phyloP scores from a whole-genome alignment of 169 alveolate genomes.

The Cryptosporidium ryanae region DNA sequence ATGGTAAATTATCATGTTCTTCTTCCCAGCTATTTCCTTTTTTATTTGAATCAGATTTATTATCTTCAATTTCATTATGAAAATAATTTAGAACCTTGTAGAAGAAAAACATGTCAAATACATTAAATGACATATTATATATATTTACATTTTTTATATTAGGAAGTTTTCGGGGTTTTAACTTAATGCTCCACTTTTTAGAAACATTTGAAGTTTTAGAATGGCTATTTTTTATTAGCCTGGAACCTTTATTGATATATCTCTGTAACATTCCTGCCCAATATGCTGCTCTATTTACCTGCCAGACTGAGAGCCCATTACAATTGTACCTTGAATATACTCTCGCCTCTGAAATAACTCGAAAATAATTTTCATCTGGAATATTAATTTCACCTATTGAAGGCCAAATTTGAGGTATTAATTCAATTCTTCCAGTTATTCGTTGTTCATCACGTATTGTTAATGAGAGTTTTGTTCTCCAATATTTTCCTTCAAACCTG shows the following conservation, averaged over 20 bases:
- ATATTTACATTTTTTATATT: slow-evolving; percentile 3
- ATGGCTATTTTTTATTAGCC: slow-evolving; percentile 11
- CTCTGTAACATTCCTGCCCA: slow-evolving; percentile 75
- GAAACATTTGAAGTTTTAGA: background rate
- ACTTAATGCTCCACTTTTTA: slow-evolving; percentile 3
- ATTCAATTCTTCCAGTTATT: slow-evolving; percentile 3
- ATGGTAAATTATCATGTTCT: slow-evolving; percentile 22
- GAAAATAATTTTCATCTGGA: background rate
- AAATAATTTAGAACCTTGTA: slow-evolving; percentile 27
- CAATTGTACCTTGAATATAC: slow-evolving; percentile 44
- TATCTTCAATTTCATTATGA: slow-evolving; percentile 7
- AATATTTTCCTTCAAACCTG: slow-evolving; percentile 52
- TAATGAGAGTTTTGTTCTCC: slow-evolving; percentile 24
- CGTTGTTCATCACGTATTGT: background rate
- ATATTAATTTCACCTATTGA: slow-evolving; percentile 29
- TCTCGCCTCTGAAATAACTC: slow-evolving; percentile 29
- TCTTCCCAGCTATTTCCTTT: slow-evolving; percentile 26
- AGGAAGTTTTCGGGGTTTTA: slow-evolving; percentile 33
- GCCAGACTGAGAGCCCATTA: slow-evolving; percentile 50
- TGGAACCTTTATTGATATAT: slow-evolving; percentile 48
- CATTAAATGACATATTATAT: slow-evolving; percentile 16
- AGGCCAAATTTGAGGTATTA: slow-evolving; percentile 47
- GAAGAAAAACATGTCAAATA: slow-evolving; percentile 66
- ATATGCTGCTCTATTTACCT: slow-evolving; percentile 64
- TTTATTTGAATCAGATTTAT: background rate